Percentiles rank a stretch among this genome's conserved stretches.
Conservation (phyloP, 108 stramenopile species). For the Skeletonema menzelii region DNA sequence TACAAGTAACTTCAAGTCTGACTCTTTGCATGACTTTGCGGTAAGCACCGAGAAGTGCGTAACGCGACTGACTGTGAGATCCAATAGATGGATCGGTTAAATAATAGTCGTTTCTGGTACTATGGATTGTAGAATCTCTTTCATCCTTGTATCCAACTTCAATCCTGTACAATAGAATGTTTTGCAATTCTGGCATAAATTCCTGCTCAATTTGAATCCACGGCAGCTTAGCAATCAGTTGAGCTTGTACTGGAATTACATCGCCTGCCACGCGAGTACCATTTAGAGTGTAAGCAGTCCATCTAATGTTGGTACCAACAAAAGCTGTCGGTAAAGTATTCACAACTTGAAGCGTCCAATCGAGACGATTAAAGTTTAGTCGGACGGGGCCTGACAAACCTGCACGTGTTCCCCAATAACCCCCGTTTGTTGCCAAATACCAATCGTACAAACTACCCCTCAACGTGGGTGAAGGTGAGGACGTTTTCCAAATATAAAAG, state of each 20-base stretch:
- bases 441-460: constrained; percentile 58
- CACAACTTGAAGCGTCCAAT: constrained; percentile 31
- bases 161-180: constrained; percentile 27
- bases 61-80: constrained; percentile 15
- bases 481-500: constrained; percentile 49
- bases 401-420: constrained; percentile 45
- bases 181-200: not conserved
- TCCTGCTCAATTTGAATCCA: constrained; percentile 13
- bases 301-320: constrained; percentile 3
- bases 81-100: constrained; percentile 17
- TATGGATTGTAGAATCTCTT: not conserved
- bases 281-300: constrained; percentile 25
- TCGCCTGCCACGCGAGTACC: constrained; percentile 13
- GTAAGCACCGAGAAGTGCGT: constrained; percentile 18
- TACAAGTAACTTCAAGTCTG: constrained; percentile 15
- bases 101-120: constrained; percentile 19
- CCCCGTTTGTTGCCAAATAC: constrained; percentile 50
- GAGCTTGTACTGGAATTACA: not conserved
- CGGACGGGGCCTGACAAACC: constrained; percentile 21
- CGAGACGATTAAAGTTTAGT: constrained; percentile 23
- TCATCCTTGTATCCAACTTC: constrained; percentile 1
- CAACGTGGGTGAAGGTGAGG: constrained; percentile 49
- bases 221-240: not conserved
- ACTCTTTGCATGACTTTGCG: constrained; percentile 16
- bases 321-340: constrained; percentile 16